These are phyloP conservation scores for Royoungia palumana DNA, from an alignment of 768 basidiomycete genomes.

Conservation along the genomic window DNA sequence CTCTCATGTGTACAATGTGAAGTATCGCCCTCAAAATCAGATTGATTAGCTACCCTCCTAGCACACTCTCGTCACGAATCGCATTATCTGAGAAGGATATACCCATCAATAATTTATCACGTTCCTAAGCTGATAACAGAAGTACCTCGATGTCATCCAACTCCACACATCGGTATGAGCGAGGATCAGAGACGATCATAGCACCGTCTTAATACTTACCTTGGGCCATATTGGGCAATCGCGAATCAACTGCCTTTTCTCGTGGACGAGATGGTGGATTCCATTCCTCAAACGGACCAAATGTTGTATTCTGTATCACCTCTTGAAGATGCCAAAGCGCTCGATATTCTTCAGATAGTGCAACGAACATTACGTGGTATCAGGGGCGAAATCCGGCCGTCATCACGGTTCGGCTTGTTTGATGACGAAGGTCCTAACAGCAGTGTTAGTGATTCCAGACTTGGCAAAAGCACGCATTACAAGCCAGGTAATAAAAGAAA, in stretches of 20 bases:
- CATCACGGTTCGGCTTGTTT: slow-evolving; percentile 32
- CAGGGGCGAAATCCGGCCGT: slow-evolving; percentile 9
- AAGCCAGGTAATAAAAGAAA: neutral
- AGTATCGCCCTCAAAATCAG: neutral
- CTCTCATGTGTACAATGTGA: slow-evolving; percentile 1
- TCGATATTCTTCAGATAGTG: slow-evolving; percentile 14
- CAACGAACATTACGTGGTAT: neutral
- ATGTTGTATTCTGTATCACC: slow-evolving; percentile 33
- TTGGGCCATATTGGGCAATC: slow-evolving; percentile 31
- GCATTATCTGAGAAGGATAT: slow-evolving; percentile 29
- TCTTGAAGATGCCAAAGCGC: slow-evolving; percentile 27
- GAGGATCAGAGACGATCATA: neutral
- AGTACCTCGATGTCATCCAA: slow-evolving; percentile 31
- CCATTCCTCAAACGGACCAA: slow-evolving; percentile 28
- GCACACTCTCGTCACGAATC: slow-evolving; percentile 13
- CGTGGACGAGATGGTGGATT: slow-evolving; percentile 26
- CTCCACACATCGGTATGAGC: slow-evolving; percentile 20
- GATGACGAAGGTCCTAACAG: slow-evolving; percentile 22
- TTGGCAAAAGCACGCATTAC: slow-evolving; percentile 4
- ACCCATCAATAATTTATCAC: neutral
- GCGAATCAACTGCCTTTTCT: slow-evolving; percentile 18
- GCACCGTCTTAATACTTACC: slow-evolving; percentile 6
- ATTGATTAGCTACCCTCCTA: slow-evolving; percentile 26
- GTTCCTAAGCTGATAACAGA: neutral
- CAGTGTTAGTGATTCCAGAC: too few species aligned